Evolutionary conservation across 768 basidiomycete genomes (phyloP).

Genomic region (Sporobolomyces roseus): DNA sequence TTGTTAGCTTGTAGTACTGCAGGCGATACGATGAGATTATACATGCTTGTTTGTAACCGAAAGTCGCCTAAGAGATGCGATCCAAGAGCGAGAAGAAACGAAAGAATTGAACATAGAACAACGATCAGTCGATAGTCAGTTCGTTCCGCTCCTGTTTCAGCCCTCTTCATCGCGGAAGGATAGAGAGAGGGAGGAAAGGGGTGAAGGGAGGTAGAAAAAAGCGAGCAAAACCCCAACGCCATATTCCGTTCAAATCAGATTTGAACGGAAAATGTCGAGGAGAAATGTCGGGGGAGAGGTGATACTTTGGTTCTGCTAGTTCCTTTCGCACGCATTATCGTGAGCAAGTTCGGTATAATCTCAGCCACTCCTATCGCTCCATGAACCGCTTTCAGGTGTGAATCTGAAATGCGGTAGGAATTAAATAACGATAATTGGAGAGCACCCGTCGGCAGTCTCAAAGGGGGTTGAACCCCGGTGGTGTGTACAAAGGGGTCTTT

Average conservation of each 20-base stretch:
- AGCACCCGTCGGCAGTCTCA: constrained; percentile 23
- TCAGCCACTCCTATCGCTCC: constrained; percentile 54
- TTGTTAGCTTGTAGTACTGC: no score
- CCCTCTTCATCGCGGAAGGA: not conserved
- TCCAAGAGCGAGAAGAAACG: not conserved
- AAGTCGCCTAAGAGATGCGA: constrained; percentile 35
- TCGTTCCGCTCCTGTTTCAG: not conserved
- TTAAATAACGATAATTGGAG: constrained; percentile 11
- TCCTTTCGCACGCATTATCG: constrained; percentile 94
- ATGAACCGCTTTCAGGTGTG: not conserved
- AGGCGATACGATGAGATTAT: constrained; percentile 1
- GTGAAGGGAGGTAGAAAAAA: not conserved
- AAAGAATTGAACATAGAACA: not conserved
- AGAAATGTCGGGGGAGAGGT: not conserved
- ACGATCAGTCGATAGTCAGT: not conserved
- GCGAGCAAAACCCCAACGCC: not conserved
- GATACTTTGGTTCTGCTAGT: constrained; percentile 50
- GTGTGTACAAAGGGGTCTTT: no score
- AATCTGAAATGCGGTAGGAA: constrained; percentile 19
- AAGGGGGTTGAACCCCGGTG: constrained; percentile 11
- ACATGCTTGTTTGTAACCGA: constrained; percentile 43
- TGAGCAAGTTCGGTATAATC: constrained; percentile 98
- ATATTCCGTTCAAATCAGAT: not conserved
- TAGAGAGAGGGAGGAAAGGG: not conserved
- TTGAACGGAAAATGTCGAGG: not conserved